These are phyloP conservation scores for Sistotremastrum suecicum DNA, from an alignment of 768 basidiomycete species.

Conservation along the genomic window DNA sequence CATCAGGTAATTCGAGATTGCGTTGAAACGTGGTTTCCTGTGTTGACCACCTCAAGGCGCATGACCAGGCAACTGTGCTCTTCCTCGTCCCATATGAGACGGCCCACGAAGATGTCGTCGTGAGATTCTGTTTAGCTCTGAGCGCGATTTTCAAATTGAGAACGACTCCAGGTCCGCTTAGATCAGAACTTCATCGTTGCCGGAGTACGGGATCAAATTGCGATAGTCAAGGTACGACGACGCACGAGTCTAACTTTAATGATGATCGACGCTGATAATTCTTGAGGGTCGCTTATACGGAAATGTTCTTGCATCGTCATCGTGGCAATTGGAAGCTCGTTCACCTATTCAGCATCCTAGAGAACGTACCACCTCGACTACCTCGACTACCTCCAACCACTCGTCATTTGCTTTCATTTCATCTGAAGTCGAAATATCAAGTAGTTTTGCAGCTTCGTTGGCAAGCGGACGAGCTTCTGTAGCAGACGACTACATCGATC, in stretches of 20 bases:
- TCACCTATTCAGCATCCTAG: constrained; percentile 35
- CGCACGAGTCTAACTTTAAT: not conserved
- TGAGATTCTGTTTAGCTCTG: constrained; percentile 18
- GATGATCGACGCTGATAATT: not conserved
- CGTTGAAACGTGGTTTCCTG: constrained; percentile 6
- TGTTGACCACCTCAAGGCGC: constrained; percentile 36
- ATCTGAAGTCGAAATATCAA: constrained; percentile 71
- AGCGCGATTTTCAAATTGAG: constrained; percentile 2
- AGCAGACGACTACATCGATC: constrained; percentile 38
- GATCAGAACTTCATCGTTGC: constrained; percentile 61
- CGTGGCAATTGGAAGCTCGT: constrained; percentile 73
- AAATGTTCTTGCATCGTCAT: constrained; percentile 45
- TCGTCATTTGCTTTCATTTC: constrained; percentile 70
- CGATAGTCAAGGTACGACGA: constrained; percentile 53
- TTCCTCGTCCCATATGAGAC: constrained; percentile 61
- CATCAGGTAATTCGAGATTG: constrained; percentile 48
- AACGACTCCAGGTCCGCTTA: constrained; percentile 42
- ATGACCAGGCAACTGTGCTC: constrained; percentile 80
- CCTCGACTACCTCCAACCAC: constrained; percentile 62
- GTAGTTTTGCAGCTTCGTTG: constrained; percentile 71
- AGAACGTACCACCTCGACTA: constrained; percentile 62
- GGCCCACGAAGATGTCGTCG: constrained; percentile 56
- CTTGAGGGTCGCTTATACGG: constrained; percentile 61
- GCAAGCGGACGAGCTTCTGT: constrained; percentile 65
- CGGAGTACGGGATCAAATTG: constrained; percentile 53